phyloP scores from a whole-genome alignment of 2,329 filamentous ascomycete species.

The Claviceps monticola region DNA sequence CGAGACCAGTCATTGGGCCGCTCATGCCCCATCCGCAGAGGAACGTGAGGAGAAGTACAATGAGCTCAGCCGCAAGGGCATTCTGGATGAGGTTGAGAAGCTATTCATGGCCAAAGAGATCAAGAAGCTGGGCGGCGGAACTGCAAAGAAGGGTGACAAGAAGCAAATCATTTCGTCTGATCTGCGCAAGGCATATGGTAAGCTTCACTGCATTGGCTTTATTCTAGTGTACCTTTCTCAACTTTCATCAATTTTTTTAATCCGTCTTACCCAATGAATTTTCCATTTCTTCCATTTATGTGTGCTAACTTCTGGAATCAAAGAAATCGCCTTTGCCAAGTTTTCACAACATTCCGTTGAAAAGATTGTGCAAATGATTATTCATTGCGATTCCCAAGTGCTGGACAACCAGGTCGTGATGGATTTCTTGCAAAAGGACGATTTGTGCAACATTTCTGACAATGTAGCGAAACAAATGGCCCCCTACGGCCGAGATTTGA shows the following conservation, averaged over 20 bases:
- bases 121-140: conserved; percentile 63
- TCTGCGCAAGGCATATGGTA: conserved; percentile 73
- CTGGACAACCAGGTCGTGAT: conserved; percentile 84
- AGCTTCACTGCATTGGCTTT: conserved; percentile 14
- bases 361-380: conserved; percentile 81
- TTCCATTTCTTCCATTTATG: no score
- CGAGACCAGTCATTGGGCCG: conserved; percentile 84
- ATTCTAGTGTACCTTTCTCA: not conserved
- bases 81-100: conserved; percentile 94
- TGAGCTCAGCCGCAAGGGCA: conserved; percentile 85
- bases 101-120: conserved; percentile 96
- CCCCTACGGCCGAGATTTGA: conserved; percentile 94
- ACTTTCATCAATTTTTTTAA: not conserved
- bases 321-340: conserved; percentile 82
- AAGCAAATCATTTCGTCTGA: conserved; percentile 93
- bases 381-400: conserved; percentile 84
- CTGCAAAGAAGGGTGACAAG: conserved; percentile 78
- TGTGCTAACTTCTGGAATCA: no score
- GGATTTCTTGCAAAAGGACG: conserved; percentile 90
- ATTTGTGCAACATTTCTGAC: conserved; percentile 83
- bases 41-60: conserved; percentile 92
- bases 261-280: not conserved
- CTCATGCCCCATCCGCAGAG: conserved; percentile 71
- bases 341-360: conserved; percentile 77
- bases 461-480: conserved; percentile 85